phyloP scores from a whole-genome alignment of 2,329 filamentous ascomycete species.

The Ilyonectria sp. region DNA sequence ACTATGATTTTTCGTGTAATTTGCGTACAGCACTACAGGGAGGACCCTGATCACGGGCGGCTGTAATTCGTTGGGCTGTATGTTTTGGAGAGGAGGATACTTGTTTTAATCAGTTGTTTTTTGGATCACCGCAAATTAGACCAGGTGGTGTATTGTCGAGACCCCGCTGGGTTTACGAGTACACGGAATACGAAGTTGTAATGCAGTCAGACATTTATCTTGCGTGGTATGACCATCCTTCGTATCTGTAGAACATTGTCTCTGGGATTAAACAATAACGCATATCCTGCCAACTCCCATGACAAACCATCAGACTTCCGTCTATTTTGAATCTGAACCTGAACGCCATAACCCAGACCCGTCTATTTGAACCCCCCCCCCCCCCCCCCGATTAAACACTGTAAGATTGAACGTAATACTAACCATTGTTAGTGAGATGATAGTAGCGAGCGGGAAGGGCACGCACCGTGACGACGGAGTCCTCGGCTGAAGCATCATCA shows the following conservation, averaged over 20 bases:
- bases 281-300: slow-evolving; percentile 29
- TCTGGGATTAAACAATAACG: slow-evolving; percentile 4
- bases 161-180: slow-evolving; percentile 11
- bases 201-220: slow-evolving; percentile 28
- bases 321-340: slow-evolving; percentile 16
- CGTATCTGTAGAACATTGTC: background rate
- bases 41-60: slow-evolving; percentile 27
- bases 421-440: slow-evolving; percentile 39
- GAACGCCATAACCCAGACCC: slow-evolving; percentile 31
- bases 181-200: slow-evolving; percentile 35
- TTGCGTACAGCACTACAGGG: slow-evolving; percentile 23
- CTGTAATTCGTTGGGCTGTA: slow-evolving; percentile 30
- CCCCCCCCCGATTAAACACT: slow-evolving; percentile 45
- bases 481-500: slow-evolving; percentile 75
- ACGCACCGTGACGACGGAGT: slow-evolving; percentile 81
- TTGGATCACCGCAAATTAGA: slow-evolving; percentile 43
- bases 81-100: slow-evolving; percentile 33
- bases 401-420: slow-evolving; percentile 63
- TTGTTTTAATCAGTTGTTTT: slow-evolving; percentile 37
- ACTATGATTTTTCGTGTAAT: slow-evolving; percentile 40
- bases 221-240: background rate
- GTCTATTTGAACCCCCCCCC: background rate
- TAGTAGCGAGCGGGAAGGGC: slow-evolving; percentile 20
- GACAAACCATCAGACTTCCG: background rate
- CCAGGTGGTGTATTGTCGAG: slow-evolving; percentile 30